phyloP scores from a whole-genome alignment of 2,329 filamentous ascomycete genomes.

The Zymoseptoria passerinii region DNA sequence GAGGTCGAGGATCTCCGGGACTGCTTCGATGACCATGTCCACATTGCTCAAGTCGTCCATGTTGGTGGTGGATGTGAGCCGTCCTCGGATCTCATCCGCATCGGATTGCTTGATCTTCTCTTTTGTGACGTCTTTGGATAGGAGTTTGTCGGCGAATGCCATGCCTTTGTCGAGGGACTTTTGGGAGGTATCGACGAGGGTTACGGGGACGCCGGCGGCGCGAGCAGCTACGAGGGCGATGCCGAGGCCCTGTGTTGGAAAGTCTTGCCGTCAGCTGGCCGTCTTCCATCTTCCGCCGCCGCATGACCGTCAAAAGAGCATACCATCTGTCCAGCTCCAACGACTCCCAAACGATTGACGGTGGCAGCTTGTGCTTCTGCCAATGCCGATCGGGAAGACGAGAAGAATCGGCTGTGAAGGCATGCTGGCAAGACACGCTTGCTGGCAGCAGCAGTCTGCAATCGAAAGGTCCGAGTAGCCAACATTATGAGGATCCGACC shows the following conservation, averaged over 20 bases:
- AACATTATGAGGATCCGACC: background rate
- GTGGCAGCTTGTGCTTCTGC: constrained; percentile 55
- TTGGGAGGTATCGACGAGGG: constrained; percentile 74
- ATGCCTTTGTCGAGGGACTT: constrained; percentile 80
- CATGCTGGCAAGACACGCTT: constrained; percentile 2
- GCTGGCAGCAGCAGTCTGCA: background rate
- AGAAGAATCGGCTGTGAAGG: constrained; percentile 48
- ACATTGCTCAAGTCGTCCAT: constrained; percentile 72
- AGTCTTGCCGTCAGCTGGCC: background rate
- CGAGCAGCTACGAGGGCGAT: constrained; percentile 91
- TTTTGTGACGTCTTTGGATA: constrained; percentile 88
- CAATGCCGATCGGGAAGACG: constrained; percentile 44
- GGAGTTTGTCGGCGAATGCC: constrained; percentile 86
- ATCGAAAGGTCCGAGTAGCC: background rate
- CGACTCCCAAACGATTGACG: constrained; percentile 80
- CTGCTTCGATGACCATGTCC: constrained; percentile 96
- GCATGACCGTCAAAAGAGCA: background rate
- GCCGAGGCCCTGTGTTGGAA: constrained; percentile 63
- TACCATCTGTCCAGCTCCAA: constrained; percentile 92
- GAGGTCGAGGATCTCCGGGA: constrained; percentile 71
- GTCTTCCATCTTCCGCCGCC: no score
- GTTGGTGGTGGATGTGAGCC: constrained; percentile 61
- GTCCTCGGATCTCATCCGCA: constrained; percentile 62
- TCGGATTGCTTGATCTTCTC: constrained; percentile 74
- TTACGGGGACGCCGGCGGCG: constrained; percentile 75